phyloP scores from a whole-genome alignment of 208 protist genomes.

The Trypanosoma vivax region DNA sequence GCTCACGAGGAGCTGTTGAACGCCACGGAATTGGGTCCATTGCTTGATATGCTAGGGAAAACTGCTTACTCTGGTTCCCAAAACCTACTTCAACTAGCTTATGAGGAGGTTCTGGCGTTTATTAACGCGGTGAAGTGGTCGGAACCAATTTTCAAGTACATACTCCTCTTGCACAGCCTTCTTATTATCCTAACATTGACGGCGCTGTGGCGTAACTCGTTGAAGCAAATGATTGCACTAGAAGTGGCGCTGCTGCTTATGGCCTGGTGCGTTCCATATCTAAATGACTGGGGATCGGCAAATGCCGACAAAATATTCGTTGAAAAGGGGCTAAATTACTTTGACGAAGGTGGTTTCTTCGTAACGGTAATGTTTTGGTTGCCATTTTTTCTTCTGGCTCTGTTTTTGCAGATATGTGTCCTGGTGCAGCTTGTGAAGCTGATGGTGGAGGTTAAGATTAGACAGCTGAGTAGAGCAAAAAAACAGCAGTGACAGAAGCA shows the following conservation, averaged over 20 bases:
- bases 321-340: conserved; percentile 57
- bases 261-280: conserved; percentile 19
- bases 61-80: background rate
- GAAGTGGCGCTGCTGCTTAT: conserved; percentile 30
- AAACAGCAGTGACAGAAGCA: background rate
- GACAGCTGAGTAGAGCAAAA: conserved; percentile 9
- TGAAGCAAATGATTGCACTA: conserved; percentile 32
- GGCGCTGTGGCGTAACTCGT: conserved; percentile 23
- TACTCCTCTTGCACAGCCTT: conserved; percentile 41
- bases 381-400: conserved; percentile 43
- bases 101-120: conserved; percentile 25
- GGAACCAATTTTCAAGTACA: conserved; percentile 67
- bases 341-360: conserved; percentile 62
- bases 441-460: conserved; percentile 17
- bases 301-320: conserved; percentile 34
- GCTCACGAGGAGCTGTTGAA: conserved; percentile 45
- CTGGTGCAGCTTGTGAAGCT: conserved; percentile 19
- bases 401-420: conserved; percentile 28
- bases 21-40: conserved; percentile 27
- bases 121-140: conserved; percentile 54
- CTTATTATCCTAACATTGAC: conserved; percentile 23
- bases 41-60: conserved; percentile 9
- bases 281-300: conserved; percentile 29
- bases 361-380: conserved; percentile 43
- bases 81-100: background rate